Base-by-base conservation (phyloP, 495 filamentous ascomycete species). In the Evansstolkia leycettana region DNA sequence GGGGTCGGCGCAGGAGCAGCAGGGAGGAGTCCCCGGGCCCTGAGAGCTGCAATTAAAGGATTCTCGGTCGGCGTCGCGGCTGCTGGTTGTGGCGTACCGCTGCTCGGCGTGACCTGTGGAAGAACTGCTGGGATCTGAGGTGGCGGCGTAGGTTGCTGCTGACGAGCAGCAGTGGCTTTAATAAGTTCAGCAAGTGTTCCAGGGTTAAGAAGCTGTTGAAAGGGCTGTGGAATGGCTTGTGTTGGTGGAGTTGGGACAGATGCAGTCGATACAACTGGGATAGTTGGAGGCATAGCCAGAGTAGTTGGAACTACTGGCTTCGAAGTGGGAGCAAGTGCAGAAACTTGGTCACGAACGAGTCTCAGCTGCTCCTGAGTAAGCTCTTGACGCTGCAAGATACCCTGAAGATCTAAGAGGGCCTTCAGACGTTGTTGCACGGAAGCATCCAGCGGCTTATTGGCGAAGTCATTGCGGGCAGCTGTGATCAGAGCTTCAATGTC, bases 361-460 rank as follows among this genome's bases (percentile, higher is more conserved):
- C 75, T 76, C 45, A 94, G 67, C 62, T 92, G 78, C 45, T 86
- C 76, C 50, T 75, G 78, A 31, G 82, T 75, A 47, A 94, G 71
- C 47, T 84, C 73, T 50, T 84, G 82, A 43, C 66, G 76, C 49
- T 81, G 71, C 57, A 96, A 62, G 48, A 94, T 76, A 31, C 56
- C 72, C 60, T 94, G 80, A 42, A 96, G 71, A 56, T 89, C 84
- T 56, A 92, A 60, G 45, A 96, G 70, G 13, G 88, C 85, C 55
- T 88, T 82, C 49, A 96, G 58, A 48, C 78, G 80, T 40, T 73
- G 75, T 58, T 86, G 78, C 43, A 79, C 68, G 50, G 73, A 71
- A 55, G 66, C 60, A 64, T 94, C 82, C 60, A 73, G 70, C 26
- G 76, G 78, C 55, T 75, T 80, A 33, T 70, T 70, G 41, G 78